Evolutionary conservation across 192 early-diverging fungal genomes (phyloP), one percentile per base, ranked within the genome.

Genomic region (Coemansia sp.): DNA sequence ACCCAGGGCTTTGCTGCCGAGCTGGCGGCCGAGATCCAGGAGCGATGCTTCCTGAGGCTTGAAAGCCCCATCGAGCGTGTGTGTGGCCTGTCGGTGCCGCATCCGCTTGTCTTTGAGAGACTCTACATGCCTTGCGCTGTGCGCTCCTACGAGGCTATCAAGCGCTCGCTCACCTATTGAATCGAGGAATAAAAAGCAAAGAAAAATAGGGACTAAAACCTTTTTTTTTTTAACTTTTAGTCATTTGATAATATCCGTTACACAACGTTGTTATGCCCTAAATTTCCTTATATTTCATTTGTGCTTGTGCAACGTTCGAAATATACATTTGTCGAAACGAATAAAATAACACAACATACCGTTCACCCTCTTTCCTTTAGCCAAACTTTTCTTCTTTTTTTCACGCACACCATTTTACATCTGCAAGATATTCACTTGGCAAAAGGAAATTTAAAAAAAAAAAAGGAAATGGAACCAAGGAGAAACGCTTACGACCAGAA

Each of bases 1-100:
- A 95, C 92, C 0, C 85, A 85, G 42, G 96, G 96, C 13, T 94
- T 98, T 72, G 95, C 88, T 4, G 92, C 90, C 2, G 96, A 98
- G 76, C 88, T 98, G 67, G 89, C 93, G 2, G 79, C 91, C 2
- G 89, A 87, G 49, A 87, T 98, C 20, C 92, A 94, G 87, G 93
- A 98, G 53, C 70, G 88, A 22, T 98, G 95, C 78, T 98, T 98
- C 81, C 73, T 96, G 66, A 68, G 92, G 46, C 74, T 98, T 7
- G 93, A 98, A 62, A 88, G 91, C 4, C 96, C 96, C n/a, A 87
- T 95, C 25, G 85, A 92, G 71, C 83, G 96, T 17, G 90, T 98
- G 5, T 92, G 90, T 62, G 94, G 94, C 8, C 88, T 90, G 77
- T 90, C 91, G 75, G 89, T 89, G 8, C 96, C 96, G 3, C 97